These are phyloP conservation scores for Chalciporus sphaerocephalus DNA, from an alignment of 768 basidiomycete genomes.

Conservation along the genomic window DNA sequence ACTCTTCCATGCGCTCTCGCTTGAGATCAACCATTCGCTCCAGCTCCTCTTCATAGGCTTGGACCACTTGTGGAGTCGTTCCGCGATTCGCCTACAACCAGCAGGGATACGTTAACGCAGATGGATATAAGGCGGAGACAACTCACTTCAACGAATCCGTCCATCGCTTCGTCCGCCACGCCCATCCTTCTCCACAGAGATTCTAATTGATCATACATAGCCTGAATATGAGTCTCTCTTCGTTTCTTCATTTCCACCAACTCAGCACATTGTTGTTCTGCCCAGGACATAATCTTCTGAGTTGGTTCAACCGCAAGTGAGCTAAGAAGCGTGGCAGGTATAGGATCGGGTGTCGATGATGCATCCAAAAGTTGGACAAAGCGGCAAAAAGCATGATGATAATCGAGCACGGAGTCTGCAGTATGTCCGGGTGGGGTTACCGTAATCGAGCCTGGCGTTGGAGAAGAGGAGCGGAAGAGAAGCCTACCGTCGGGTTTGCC, in stretches of 20 bases:
- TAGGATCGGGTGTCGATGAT: conserved; percentile 21
- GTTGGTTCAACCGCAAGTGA: conserved; percentile 68
- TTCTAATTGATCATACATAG: conserved; percentile 91
- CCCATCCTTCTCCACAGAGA: conserved; percentile 86
- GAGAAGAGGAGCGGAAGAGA: conserved; percentile 33
- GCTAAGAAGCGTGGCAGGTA: conserved; percentile 21
- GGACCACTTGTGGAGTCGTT: conserved; percentile 69
- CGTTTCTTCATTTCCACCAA: conserved; percentile 70
- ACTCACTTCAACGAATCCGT: conserved; percentile 79
- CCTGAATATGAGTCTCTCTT: conserved; percentile 82
- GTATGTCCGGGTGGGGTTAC: conserved; percentile 8
- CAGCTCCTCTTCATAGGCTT: conserved; percentile 84
- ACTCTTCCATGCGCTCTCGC: conserved; percentile 79
- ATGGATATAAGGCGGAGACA: not conserved
- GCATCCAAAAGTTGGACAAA: conserved; percentile 60
- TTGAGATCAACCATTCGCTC: conserved; percentile 88
- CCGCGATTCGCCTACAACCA: conserved; percentile 53
- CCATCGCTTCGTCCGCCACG: conserved; percentile 74
- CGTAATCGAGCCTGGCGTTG: conserved; percentile 2
- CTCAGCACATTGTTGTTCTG: conserved; percentile 48
- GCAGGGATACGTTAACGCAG: not conserved
- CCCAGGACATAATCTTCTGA: conserved; percentile 68
- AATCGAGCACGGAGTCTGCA: conserved; percentile 32
- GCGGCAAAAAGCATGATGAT: conserved; percentile 55
- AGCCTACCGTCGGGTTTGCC: conserved; percentile 31